A percentile compares a stretch with the other conserved stretches of the same genome.
Conservation (phyloP, 1,284 basidiomycete genomes). For the Albatrellus sp. region DNA sequence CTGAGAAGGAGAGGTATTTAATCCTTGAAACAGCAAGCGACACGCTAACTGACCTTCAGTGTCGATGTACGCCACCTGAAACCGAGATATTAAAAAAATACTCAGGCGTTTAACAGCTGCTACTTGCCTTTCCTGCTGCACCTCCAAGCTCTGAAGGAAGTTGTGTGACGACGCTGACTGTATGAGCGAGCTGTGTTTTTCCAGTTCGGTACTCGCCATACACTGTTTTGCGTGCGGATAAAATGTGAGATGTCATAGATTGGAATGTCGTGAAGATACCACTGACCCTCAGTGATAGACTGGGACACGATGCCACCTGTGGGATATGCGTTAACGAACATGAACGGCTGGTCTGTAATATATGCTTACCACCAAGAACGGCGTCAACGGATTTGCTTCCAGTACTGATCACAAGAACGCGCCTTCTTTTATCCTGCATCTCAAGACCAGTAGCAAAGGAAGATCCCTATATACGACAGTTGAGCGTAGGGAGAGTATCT, state of each 20-base stretch:
- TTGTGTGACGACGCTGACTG: slow-evolving; percentile 82
- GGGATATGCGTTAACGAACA: no score
- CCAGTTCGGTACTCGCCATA: slow-evolving; percentile 78
- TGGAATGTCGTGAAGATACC: neutral
- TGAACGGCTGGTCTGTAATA: no score
- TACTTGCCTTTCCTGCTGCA: slow-evolving; percentile 68
- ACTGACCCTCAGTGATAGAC: slow-evolving; percentile 77
- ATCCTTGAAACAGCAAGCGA: neutral
- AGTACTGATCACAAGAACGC: slow-evolving; percentile 71
- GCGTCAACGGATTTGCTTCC: slow-evolving; percentile 86
- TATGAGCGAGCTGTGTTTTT: slow-evolving; percentile 89
- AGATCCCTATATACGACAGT: slow-evolving; percentile 47
- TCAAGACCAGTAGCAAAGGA: slow-evolving; percentile 86
- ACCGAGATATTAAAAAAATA: neutral
- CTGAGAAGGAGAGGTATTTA: slow-evolving; percentile 20
- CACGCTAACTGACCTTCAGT: slow-evolving; percentile 53
- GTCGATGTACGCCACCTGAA: slow-evolving; percentile 82
- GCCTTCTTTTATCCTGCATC: slow-evolving; percentile 72
- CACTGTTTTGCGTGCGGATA: slow-evolving; percentile 25
- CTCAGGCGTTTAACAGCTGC: slow-evolving; percentile 6
- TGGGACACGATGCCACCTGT: slow-evolving; percentile 80
- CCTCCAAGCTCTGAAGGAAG: slow-evolving; percentile 84
- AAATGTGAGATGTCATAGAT: no score
- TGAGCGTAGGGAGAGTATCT: neutral
- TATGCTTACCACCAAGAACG: slow-evolving; percentile 64